phyloP scores from a whole-genome alignment of 768 basidiomycete genomes.

The Psilocybe tampanensis region DNA sequence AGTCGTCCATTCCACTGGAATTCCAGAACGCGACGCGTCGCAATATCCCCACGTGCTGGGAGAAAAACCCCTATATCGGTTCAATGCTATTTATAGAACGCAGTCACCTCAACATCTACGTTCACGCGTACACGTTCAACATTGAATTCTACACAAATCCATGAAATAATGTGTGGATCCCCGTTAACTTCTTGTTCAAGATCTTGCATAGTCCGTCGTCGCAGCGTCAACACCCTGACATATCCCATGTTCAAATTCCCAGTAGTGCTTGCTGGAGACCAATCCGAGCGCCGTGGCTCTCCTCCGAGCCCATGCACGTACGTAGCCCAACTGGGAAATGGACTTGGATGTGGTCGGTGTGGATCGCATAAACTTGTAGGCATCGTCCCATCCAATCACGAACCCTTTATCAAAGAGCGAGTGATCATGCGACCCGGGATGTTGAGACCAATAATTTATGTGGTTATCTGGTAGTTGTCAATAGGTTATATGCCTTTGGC shows the following conservation, averaged over 20 bases:
- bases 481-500: not conserved
- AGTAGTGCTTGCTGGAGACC: slow-evolving; percentile 49
- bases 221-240: slow-evolving; percentile 54
- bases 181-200: too few relatives aligned
- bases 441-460: slow-evolving; percentile 44
- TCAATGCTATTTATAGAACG: too few relatives aligned
- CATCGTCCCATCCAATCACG: slow-evolving; percentile 71
- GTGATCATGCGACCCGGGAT: slow-evolving; percentile 64
- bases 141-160: too few relatives aligned
- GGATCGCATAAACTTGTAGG: slow-evolving; percentile 52
- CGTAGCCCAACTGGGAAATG: slow-evolving; percentile 65
- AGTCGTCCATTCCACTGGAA: too few relatives aligned
- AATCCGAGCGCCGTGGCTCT: slow-evolving; percentile 48
- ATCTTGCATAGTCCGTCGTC: slow-evolving; percentile 34
- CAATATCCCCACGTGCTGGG: too few relatives aligned
- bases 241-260: slow-evolving; percentile 78
- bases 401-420: slow-evolving; percentile 71
- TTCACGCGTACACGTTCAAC: too few relatives aligned
- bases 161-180: too few relatives aligned
- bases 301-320: slow-evolving; percentile 56
- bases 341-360: slow-evolving; percentile 21
- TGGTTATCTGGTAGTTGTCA: slow-evolving; percentile 33
- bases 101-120: too few relatives aligned
- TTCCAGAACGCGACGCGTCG: too few relatives aligned
- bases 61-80: too few relatives aligned